Base-by-base conservation (phyloP, 2,329 filamentous ascomycete species). In the Tolypocladium cylindrosporum region DNA sequence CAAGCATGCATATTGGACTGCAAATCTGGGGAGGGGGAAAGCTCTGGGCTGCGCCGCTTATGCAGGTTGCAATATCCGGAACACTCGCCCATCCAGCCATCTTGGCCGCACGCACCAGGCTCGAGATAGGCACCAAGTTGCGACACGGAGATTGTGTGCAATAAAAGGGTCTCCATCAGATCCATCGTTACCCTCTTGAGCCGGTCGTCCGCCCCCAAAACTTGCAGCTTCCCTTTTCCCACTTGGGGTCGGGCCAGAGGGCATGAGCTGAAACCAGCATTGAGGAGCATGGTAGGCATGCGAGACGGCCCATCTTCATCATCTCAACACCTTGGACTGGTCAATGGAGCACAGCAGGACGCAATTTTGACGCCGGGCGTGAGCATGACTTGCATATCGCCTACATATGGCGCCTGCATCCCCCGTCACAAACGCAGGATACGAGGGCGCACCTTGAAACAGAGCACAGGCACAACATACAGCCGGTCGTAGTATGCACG, bases 51-150 rank as follows among this genome's bases (percentile, higher is more conserved):
- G 63, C 60, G 65, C 63, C 64, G 66, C 66, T 68, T 66, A 69
- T 70, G 68, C 68, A 67, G 55, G 60, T 61, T 67, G 58, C 61
- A 65, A 55, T 61, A 62, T 63, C 51, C 58, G 21, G n/a, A 3
- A 34, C 14, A 34, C 24, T 41, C 27, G 7, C 34, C 16, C 45
- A 50, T 9, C 27, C 16, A 42, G 16, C 52, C 21, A 42, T 42
- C 37, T 14, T n/a, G 53, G 53, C 39, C 9, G 13, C 6, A 42
- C 9, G 13, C 6, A 42, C 21, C 39, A 55, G 34, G 27, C 37
- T 34, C 54, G n/a, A 31, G 5, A 48, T 24, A 24, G 54, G 54
- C 43, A 41, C 42, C 42, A 50, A 39, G n/a, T 50, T 40, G 55
- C 55, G 41, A 50, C 42, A 31, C 41, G 31, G 39, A 56, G 34